Evolutionary conservation across 257 asterid genomes (phyloP), one percentile per base, ranked within the genome.

Genomic region (Jaltomata sinuosa): DNA sequence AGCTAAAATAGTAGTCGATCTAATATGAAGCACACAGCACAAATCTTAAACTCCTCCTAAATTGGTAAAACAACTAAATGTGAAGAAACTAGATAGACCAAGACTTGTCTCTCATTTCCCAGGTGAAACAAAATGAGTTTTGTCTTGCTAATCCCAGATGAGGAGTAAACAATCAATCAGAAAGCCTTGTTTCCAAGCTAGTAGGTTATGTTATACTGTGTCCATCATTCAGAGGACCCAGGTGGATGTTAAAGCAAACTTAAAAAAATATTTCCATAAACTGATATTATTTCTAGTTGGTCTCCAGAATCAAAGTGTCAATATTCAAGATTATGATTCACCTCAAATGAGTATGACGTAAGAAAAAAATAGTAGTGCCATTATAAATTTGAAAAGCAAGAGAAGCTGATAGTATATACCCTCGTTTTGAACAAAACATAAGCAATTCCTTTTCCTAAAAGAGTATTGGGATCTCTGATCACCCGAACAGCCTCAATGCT

Each of bases 361-460:
- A 19, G 50, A 21, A 77, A 57, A 45, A 5, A 27, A 76, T 27
- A n/a, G 38, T 55, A 45, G 77, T 21, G 45, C 40, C 21, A 53
- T 40, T 69, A 85, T 54, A 76, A 21, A 79, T 31, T 29, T 29
- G 69, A 67, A 27, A 80, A 29, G 19, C 49, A 32, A 14, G 64
- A 76, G 82, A 34, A 45, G 81, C 84, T 31, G 83, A 64, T n/a
- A 85, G 62, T 76, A 67, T 90, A 83, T 94, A 96, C 99, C 99
- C 55, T 86, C 18, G 98, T 94, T 90, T 93, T 96, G 88, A 96
- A 94, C 91, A 96, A 78, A 81, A 94, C 93, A 57, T 94, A 94
- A 45, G 99, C 99, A 85, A 94, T 92, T 88, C 98, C 99, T 88
- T 94, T 96, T 31, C 99, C 99, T 87, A 94, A 81, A 87, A 93